These are phyloP conservation scores for Sesbania bispinosa DNA, from an alignment of 306 rosid species.

Conservation along the genomic window DNA sequence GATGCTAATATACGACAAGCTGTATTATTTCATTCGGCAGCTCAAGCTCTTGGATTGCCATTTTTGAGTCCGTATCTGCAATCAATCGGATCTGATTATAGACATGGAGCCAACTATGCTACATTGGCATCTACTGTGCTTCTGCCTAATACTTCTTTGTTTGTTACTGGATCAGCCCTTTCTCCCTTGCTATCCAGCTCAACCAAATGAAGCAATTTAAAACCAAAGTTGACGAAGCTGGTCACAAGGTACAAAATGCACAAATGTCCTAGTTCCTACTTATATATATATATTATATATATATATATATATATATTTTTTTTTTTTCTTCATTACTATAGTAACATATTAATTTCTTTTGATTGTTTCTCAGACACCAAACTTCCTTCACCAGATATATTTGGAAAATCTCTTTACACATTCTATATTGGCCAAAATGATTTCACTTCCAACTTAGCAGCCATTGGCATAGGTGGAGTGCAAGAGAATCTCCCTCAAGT, in stretches of 20 bases:
- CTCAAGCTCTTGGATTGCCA: slow-evolving; percentile 70
- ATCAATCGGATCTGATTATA: slow-evolving; percentile 64
- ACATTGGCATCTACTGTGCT: slow-evolving; percentile 87
- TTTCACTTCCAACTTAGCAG: slow-evolving; percentile 69
- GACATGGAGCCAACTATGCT: slow-evolving; percentile 77
- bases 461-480: slow-evolving; percentile 61
- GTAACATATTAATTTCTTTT: not conserved
- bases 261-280: not conserved
- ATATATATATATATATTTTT: no score
- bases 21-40: slow-evolving; percentile 41
- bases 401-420: slow-evolving; percentile 74
- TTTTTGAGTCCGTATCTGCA: slow-evolving; percentile 81
- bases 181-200: slow-evolving; percentile 86
- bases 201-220: slow-evolving; percentile 55
- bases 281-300: no score
- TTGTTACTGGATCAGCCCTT: slow-evolving; percentile 60
- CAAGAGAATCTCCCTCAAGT: slow-evolving; percentile 71
- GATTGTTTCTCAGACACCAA: slow-evolving; percentile 36
- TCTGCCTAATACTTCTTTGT: slow-evolving; percentile 54
- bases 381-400: slow-evolving; percentile 60
- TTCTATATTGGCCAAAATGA: slow-evolving; percentile 89
- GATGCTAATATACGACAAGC: not conserved
- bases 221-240: slow-evolving; percentile 16
- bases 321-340: not conserved
- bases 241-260: slow-evolving; percentile 40